phyloP scores from a whole-genome alignment of 176 grass and related monocot species.

The Eleusine coracana region DNA sequence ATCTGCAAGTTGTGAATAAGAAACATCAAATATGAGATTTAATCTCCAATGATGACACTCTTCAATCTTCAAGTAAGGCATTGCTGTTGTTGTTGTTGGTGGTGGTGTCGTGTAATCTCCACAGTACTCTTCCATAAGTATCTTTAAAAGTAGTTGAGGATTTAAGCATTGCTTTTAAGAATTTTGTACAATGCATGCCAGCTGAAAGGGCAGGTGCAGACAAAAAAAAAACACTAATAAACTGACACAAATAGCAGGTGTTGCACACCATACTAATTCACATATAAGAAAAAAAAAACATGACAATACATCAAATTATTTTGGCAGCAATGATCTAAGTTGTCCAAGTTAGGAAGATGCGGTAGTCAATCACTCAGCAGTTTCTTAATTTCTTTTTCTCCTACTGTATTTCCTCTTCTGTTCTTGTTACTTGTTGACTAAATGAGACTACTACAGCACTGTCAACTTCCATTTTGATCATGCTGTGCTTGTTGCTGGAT shows the following conservation, averaged over 20 bases:
- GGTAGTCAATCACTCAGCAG: not conserved
- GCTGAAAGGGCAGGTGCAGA: not conserved
- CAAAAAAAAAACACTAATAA: not conserved
- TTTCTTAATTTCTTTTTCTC: conserved; percentile 21
- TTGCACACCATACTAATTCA: conserved; percentile 15
- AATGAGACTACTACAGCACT: not conserved
- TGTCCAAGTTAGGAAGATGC: conserved; percentile 19
- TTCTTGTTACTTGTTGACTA: not conserved
- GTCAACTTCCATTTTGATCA: not conserved
- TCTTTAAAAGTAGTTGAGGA: conserved; percentile 6
- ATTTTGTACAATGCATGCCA: not conserved
- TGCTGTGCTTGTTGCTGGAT: not conserved
- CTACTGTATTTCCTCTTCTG: not conserved
- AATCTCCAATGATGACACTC: not conserved
- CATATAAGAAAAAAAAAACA: conserved; percentile 24
- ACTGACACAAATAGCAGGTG: not conserved
- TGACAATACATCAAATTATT: not conserved
- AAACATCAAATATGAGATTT: conserved; percentile 5
- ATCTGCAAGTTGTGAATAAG: conserved; percentile 45
- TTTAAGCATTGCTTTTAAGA: conserved; percentile 1
- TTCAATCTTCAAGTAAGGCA: not conserved
- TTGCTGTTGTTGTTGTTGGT: too few relatives aligned
- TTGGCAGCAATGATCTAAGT: not conserved
- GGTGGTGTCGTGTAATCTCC: not conserved
- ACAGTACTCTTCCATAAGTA: not conserved